Conservation (phyloP, 495 filamentous ascomycete species). For the Aspergillus haitiensis region DNA sequence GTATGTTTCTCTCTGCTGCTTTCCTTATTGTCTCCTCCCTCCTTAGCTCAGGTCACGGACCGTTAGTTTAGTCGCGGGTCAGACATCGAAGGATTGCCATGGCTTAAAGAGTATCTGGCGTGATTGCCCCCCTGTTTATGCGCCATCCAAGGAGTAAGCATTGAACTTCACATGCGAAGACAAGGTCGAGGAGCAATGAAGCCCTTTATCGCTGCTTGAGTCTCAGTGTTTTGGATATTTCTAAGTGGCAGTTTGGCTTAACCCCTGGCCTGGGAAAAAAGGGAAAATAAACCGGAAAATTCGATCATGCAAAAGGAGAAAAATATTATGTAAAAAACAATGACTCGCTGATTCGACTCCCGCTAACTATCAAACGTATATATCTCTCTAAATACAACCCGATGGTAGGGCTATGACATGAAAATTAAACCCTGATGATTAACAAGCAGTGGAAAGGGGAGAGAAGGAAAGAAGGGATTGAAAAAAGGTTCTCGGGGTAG, state of each 20-base stretch:
- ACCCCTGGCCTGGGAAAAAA: too few species aligned
- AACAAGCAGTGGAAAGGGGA: background rate
- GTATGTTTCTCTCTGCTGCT: too few species aligned
- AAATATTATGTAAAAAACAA: too few species aligned
- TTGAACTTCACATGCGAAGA: background rate
- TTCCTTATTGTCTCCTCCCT: too few species aligned
- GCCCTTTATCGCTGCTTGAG: too few species aligned
- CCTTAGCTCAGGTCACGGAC: too few species aligned
- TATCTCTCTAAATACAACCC: constrained; percentile 12
- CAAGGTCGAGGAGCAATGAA: background rate
- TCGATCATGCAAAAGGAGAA: background rate
- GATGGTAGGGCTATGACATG: background rate
- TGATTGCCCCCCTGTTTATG: background rate
- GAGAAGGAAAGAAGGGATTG: background rate
- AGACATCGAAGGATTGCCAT: too few species aligned
- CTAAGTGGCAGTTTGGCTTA: too few species aligned
- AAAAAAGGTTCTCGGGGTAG: background rate
- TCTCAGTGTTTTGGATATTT: too few species aligned
- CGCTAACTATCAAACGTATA: constrained; percentile 21
- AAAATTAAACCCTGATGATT: constrained; percentile 1
- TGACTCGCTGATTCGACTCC: constrained; percentile 16
- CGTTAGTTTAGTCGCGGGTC: too few species aligned
- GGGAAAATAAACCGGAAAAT: too few species aligned
- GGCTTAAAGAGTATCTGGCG: background rate
- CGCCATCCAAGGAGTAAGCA: background rate